phyloP scores from a whole-genome alignment of 176 grass and related monocot species.

The Raddia guianensis region DNA sequence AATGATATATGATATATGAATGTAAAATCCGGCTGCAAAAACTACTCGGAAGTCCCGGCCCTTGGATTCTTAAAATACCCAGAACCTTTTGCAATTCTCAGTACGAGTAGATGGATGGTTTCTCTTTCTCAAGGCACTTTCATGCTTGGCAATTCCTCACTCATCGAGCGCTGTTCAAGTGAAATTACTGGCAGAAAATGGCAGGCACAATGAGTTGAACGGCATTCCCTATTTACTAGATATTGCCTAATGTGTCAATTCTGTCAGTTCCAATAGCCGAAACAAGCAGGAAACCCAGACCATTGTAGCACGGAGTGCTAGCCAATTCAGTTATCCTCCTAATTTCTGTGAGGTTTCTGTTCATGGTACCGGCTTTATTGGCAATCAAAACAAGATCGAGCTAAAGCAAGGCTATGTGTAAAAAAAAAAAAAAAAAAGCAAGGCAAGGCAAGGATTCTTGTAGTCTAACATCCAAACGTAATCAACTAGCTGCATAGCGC shows the following conservation, averaged over 20 bases:
- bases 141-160: not conserved
- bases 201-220: not conserved
- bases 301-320: no score
- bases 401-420: no score
- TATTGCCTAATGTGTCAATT: not conserved
- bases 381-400: no score
- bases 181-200: not conserved
- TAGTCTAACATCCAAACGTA: no score
- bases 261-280: not conserved
- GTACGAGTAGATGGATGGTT: not conserved
- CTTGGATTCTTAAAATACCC: not conserved
- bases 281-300: not conserved
- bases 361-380: no score
- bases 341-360: no score
- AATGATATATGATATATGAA: no score
- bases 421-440: no score
- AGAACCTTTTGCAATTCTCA: not conserved
- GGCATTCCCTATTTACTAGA: not conserved
- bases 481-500: no score
- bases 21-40: not conserved
- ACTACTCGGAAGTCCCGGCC: conserved; percentile 13
- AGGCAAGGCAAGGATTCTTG: no score
- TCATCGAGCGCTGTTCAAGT: not conserved
- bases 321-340: no score
- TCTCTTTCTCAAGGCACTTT: not conserved